Evolutionary conservation across 352 stramenopile genomes (phyloP).

Genomic region (Pythium vanterpoolii): DNA sequence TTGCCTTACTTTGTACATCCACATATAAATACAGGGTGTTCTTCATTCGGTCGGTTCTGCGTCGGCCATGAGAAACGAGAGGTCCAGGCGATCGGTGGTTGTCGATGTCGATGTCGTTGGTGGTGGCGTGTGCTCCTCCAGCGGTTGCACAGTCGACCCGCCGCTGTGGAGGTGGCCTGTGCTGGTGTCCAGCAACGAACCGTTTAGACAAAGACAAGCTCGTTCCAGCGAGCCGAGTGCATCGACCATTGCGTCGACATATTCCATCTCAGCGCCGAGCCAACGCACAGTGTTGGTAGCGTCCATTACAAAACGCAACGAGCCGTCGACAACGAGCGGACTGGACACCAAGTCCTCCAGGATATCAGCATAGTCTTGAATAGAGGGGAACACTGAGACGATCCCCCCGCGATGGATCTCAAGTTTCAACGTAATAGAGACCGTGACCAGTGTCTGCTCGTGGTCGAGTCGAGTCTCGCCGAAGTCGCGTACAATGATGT

Average conservation of each 20-base stretch:
- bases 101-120: no score
- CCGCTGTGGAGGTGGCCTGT: neutral
- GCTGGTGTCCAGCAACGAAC: neutral
- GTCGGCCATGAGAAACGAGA: conserved; percentile 6
- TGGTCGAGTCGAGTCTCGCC: neutral
- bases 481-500: neutral
- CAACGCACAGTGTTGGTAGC: neutral
- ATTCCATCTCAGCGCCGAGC: conserved; percentile 6
- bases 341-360: neutral
- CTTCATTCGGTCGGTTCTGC: neutral
- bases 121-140: neutral
- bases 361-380: neutral
- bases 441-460: neutral
- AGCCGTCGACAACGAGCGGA: conserved; percentile 1
- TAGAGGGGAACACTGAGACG: conserved; percentile 1
- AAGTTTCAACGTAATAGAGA: neutral
- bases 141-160: neutral
- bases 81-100: neutral
- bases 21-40: neutral
- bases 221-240: neutral
- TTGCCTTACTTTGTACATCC: neutral
- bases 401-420: neutral
- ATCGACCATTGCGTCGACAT: neutral
- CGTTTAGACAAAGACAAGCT: neutral
- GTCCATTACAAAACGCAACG: conserved; percentile 1